Evolutionary conservation across 1,139 yeast species (phyloP), one percentile per base, ranked within the genome.

Genomic region (Scheffersomyces quercinus): DNA sequence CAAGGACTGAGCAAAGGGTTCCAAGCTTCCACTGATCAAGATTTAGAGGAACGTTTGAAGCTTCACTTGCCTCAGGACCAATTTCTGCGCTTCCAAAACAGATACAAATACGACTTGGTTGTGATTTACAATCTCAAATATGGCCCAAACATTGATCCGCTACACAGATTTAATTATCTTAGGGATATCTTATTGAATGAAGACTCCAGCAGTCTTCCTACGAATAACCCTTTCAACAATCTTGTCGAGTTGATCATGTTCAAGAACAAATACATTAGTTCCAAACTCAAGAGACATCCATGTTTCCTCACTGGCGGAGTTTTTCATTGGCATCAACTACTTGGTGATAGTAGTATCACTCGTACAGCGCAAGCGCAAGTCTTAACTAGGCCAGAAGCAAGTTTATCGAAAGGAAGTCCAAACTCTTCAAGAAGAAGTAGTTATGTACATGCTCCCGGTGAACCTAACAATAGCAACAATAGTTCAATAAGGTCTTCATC

Each of bases 21-120:
- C 3, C 65, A 67, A 7, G 69, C 52, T 5, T 57, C 76, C 49
- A 72, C 76, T 2, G 91, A 85, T 53, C 68, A 65, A 40, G 88
- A 83, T 42, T 61, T 89, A 28, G 87, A 84, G 52, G 77, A 73
- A 31, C 65, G 79, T 29, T 68, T 91, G 24, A 67, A 79, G 33
- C 62, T 81, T 29, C 71, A 74, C 5, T 67, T 86, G 5, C 81
- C 88, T 1, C 70, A 71, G 8, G 63, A 64, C 3, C 90, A 86
- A 55, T 76, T 75, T 46, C 56, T 56, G 2, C 53, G 72, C 34
- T 86, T 88, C 53, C 65, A 69, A 32, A 62, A 68, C 8, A 69
- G 95, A 52, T 65, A 73, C 48, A 62, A 68, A 34, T 88, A 75
- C 58, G 87, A 83, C 41, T 66, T 79, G 37, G 68, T 90, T 3